These are phyloP conservation scores for Saccharomycopsis schoenii DNA, from an alignment of 805 yeast species.

Conservation along the genomic window DNA sequence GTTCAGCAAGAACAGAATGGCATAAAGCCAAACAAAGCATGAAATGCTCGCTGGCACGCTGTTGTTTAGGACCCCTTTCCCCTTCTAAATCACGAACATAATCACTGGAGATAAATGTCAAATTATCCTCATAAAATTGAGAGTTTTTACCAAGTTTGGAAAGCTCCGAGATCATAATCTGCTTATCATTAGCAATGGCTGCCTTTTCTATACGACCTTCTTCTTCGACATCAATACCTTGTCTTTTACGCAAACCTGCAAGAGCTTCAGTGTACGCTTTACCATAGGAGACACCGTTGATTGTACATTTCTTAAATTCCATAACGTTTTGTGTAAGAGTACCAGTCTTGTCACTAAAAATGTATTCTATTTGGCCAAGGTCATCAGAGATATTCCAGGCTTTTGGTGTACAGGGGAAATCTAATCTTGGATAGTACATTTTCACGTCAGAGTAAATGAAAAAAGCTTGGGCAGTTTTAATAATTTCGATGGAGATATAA, in stretches of 20 bases:
- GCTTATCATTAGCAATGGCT: conserved; percentile 47
- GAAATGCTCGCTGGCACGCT: conserved; percentile 56
- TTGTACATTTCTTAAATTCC: conserved; percentile 78
- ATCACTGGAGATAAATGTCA: conserved; percentile 60
- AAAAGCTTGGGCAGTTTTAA: conserved; percentile 72
- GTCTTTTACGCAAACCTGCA: conserved; percentile 68
- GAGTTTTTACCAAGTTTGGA: conserved; percentile 30
- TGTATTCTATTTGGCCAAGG: conserved; percentile 76
- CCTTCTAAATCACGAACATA: conserved; percentile 56
- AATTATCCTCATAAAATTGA: conserved; percentile 43
- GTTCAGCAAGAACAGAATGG: conserved; percentile 68
- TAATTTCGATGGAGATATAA: conserved; percentile 72
- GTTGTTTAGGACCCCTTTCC: conserved; percentile 40
- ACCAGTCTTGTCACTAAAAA: conserved; percentile 92
- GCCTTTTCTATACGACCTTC: conserved; percentile 44
- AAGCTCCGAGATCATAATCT: conserved; percentile 44
- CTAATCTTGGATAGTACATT: conserved; percentile 59
- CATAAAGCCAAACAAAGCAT: conserved; percentile 70
- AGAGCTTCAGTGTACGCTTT: conserved; percentile 76
- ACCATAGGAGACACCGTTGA: conserved; percentile 65
- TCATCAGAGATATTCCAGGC: conserved; percentile 83
- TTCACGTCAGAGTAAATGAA: conserved; percentile 68
- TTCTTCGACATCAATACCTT: conserved; percentile 63
- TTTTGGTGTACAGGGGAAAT: conserved; percentile 77
- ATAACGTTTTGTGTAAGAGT: conserved; percentile 92